Evolutionary conservation across 1,284 basidiomycete genomes (phyloP).

Genomic region (Mycosarcoma mackinlayi): DNA sequence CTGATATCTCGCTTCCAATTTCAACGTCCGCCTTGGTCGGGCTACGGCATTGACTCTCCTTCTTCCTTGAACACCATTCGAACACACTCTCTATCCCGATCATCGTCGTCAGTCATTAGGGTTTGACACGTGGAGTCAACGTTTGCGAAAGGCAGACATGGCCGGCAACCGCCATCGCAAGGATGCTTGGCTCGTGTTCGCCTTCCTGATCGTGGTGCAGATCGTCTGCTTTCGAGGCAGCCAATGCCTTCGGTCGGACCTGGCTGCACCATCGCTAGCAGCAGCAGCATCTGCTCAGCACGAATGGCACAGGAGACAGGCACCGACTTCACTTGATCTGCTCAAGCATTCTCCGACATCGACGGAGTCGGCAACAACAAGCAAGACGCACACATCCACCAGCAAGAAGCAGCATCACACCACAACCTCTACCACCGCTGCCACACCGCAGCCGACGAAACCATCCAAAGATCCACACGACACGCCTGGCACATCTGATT

Average conservation of each 20-base stretch:
- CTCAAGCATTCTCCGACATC: conserved; percentile 14
- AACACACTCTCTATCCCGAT: too few relatives aligned
- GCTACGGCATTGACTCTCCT: too few relatives aligned
- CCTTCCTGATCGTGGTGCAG: conserved; percentile 50
- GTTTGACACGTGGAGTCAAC: too few relatives aligned
- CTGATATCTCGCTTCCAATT: too few relatives aligned
- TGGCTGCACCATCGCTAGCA: conserved; percentile 9
- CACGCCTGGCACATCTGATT: conserved; percentile 11
- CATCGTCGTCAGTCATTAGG: too few relatives aligned
- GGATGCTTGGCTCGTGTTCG: conserved; percentile 51
- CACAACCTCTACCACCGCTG: conserved; percentile 6
- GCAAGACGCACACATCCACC: conserved; percentile 10
- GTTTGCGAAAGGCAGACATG: conserved; percentile 29
- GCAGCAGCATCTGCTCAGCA: background rate
- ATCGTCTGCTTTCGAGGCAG: conserved; percentile 46
- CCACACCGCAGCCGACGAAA: conserved; percentile 4
- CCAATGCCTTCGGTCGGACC: conserved; percentile 20
- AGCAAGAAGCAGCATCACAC: conserved; percentile 9
- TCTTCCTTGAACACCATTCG: too few relatives aligned
- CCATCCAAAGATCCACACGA: conserved; percentile 9
- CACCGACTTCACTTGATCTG: background rate
- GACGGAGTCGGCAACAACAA: background rate
- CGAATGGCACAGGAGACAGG: conserved; percentile 13
- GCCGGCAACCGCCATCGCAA: conserved; percentile 38
- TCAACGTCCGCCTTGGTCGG: too few relatives aligned